Conservation (phyloP, 352 stramenopile species). For the Peronospora tabacina region DNA sequence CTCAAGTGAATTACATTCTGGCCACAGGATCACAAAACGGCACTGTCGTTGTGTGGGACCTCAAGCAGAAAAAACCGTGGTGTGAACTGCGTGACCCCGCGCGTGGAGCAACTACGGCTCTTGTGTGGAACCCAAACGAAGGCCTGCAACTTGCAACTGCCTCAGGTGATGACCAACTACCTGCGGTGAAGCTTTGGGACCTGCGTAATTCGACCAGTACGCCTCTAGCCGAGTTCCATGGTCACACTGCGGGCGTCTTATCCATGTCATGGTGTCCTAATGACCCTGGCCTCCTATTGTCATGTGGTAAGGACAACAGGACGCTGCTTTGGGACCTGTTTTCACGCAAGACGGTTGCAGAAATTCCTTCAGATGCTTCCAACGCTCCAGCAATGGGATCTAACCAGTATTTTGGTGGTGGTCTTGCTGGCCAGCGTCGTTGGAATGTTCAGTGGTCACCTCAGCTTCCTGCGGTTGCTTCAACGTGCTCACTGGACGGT, state of each 20-base stretch:
- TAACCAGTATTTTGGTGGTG: conserved; percentile 68
- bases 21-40: conserved; percentile 92
- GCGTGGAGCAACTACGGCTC: conserved; percentile 84
- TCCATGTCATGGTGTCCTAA: conserved; percentile 96
- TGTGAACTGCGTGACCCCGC: conserved; percentile 92
- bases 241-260: conserved; percentile 93
- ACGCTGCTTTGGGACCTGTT: conserved; percentile 98
- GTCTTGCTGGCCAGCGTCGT: conserved; percentile 68
- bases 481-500: conserved; percentile 95
- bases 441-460: conserved; percentile 96
- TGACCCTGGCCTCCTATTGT: conserved; percentile 89
- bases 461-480: conserved; percentile 89
- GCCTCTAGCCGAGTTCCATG: conserved; percentile 91
- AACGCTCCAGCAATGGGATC: conserved; percentile 63
- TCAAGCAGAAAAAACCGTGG: conserved; percentile 97
- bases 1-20: conserved; percentile 96
- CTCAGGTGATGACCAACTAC: conserved; percentile 91
- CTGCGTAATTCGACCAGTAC: conserved; percentile 96
- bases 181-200: conserved; percentile 97
- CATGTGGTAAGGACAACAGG: conserved; percentile 96
- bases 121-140: conserved; percentile 97
- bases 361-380: conserved; percentile 82
- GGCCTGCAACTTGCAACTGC: conserved; percentile 96
- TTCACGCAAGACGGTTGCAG: conserved; percentile 88
- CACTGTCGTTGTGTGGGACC: conserved; percentile 94